Evolutionary conservation across 306 rosid genomes (phyloP), one percentile per base, ranked within the genome.

Genomic region (Quercus cerris): DNA sequence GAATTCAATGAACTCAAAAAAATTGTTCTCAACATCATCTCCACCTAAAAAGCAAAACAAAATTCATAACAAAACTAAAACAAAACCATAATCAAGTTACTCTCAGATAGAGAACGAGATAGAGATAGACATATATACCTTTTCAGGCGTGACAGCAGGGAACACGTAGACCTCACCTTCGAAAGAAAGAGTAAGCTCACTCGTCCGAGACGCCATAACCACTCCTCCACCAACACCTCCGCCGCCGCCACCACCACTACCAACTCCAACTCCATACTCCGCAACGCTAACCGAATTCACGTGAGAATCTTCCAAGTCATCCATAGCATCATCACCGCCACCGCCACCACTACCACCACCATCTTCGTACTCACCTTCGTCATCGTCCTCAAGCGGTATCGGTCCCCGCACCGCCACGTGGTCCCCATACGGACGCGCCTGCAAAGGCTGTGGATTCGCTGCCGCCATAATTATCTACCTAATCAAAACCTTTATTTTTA

Each of bases 151-250:
- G 71, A 93, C 99, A 33, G 93, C 89, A 6, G 97, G 97, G 76
- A 95, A 95, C 58, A 95, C 99, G 56, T 90, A 95, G 83, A 95
- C 99, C 88, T 95, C 95, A 19, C 99, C 99, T 75, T 95, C 97
- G 17, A 93, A 95, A 76, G 99, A 95, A 70, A 95, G 99, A 74
- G 99, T 91, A 81, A 95, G 97, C 80, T 93, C 99, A 79, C 99
- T 89, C 19, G 95, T 83, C 84, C 97, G 94, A 13, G 87, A 77
- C 74, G 89, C 87, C 88, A 79, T 76, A 46, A 81, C 86, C 66
- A 83, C 74, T 3, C 79, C 89, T n/a, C 72, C 72, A 0, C 49
- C 71, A 18, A 12, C 72, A 8, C 52, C 72, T 8, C 72, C 52
- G n/a, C n/a, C 14, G 3, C 49, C 71, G 19, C 85, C 3, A 2